Conservation (phyloP, 177 flowering plant genomes). For the Vitis hybrid region DNA sequence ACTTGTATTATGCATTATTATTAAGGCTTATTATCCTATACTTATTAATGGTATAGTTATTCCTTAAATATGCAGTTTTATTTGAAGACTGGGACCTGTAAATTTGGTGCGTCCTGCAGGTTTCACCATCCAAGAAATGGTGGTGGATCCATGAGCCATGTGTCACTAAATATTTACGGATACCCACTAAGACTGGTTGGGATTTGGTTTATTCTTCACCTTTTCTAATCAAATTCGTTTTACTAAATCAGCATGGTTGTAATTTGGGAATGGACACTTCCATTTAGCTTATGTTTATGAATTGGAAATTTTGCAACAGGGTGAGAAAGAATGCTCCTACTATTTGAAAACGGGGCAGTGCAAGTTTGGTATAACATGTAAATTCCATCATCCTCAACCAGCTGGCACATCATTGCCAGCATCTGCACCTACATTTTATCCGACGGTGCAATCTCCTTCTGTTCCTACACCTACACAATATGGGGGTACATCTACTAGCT, state of each 20-base stretch:
- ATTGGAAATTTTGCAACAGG: conserved; percentile 23
- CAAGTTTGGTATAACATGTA: conserved; percentile 54
- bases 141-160: conserved; percentile 35
- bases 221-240: neutral
- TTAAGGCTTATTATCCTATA: neutral
- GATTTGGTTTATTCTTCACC: neutral
- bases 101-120: conserved; percentile 52
- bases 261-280: no score
- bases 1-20: no score
- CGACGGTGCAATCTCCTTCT: conserved; percentile 80
- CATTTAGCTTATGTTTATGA: neutral
- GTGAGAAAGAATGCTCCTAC: conserved; percentile 51
- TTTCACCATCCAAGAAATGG: conserved; percentile 48
- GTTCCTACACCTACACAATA: conserved; percentile 64
- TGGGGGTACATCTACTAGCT: conserved; percentile 47
- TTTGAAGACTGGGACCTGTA: conserved; percentile 48
- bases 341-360: conserved; percentile 55
- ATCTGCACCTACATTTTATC: conserved; percentile 71
- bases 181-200: conserved; percentile 41
- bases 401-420: conserved; percentile 35
- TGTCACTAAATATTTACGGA: conserved; percentile 35
- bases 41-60: neutral
- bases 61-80: conserved; percentile 32
- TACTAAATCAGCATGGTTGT: no score
- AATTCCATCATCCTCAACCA: conserved; percentile 57